These are phyloP conservation scores for Cryptococcus sp. DNA, from an alignment of 1,284 basidiomycete species.

Conservation along the genomic window DNA sequence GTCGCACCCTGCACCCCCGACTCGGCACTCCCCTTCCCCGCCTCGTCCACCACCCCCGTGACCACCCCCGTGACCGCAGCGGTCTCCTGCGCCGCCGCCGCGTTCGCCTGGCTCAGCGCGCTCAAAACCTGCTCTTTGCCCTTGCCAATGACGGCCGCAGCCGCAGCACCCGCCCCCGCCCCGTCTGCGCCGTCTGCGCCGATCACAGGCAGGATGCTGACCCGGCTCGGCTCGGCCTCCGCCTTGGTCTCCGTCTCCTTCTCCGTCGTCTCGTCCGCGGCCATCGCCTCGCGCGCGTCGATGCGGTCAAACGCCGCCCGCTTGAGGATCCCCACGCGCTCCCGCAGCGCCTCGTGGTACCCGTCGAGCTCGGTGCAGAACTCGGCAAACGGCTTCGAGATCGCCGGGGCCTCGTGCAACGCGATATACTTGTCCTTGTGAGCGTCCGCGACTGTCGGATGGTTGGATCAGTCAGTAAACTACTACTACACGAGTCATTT, in stretches of 20 bases:
- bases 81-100: slow-evolving; percentile 15
- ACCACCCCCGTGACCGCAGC: slow-evolving; percentile 21
- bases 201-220: slow-evolving; percentile 33
- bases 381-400: slow-evolving; percentile 23
- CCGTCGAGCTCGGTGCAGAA: slow-evolving; percentile 37
- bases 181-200: slow-evolving; percentile 24
- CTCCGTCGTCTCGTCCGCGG: not conserved
- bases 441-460: slow-evolving; percentile 19
- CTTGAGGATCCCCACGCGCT: slow-evolving; percentile 25
- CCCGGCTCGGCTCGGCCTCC: slow-evolving; percentile 18
- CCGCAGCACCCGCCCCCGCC: slow-evolving; percentile 21
- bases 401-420: slow-evolving; percentile 23
- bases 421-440: slow-evolving; percentile 34
- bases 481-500: not conserved
- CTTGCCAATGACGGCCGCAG: slow-evolving; percentile 35
- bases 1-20: slow-evolving; percentile 14
- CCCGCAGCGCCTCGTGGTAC: slow-evolving; percentile 33
- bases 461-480: not conserved
- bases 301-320: slow-evolving; percentile 35
- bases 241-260: not conserved
- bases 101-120: slow-evolving; percentile 26
- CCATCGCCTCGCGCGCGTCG: slow-evolving; percentile 32
- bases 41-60: slow-evolving; percentile 12
- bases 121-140: slow-evolving; percentile 40
- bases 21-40: slow-evolving; percentile 1